Evolutionary conservation across 257 asterid genomes (phyloP), one percentile per base, ranked within the genome.

Genomic region (Leonotis leonurus): DNA sequence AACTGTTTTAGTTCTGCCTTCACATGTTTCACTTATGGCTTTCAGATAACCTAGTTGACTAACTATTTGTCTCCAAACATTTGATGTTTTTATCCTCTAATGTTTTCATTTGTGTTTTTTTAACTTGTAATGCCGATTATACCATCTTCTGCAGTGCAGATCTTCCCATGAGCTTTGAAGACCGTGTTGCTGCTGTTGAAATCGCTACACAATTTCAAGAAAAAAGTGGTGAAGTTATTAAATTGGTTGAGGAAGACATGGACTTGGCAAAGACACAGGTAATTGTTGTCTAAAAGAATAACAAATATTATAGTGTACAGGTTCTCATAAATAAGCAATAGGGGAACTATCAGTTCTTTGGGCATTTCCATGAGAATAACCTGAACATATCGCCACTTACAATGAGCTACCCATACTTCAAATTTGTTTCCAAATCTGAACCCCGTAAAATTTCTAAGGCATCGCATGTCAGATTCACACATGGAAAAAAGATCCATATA

Each of bases 161-260:
- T 89, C 91, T 92, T 79, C 99, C 99, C 65, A 80, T 92, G 97
- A 89, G 81, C 74, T 92, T 92, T 80, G 97, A 92, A 73, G 96
- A 92, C 50, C 99, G 99, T 67, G 96, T 92, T 80, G 92, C 97
- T 40, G 99, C 99, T 70, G 99, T 92, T 69, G 97, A 81, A 75
- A 79, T 92, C 35, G 99, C 99, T 8, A 89, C 96, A 32, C 79
- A 70, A 65, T 92, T 92, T 71, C 99, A 92, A 72, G 97, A 92
- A 69, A 73, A 52, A 45, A 75, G 96, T 56, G 70, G 68, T 49
- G 89, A 83, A 67, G 97, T 92, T 79, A 48, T 92, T 67, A 86
- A 85, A 73, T 68, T 85, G 96, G 97, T 92, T 13, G 96, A 85
- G 75, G 96, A 89, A 71, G 99, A 86, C 52, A 92, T 87, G 84